Base-by-base conservation (phyloP, 1,139 yeast species). In the Debaryomycetaceae sp. region DNA sequence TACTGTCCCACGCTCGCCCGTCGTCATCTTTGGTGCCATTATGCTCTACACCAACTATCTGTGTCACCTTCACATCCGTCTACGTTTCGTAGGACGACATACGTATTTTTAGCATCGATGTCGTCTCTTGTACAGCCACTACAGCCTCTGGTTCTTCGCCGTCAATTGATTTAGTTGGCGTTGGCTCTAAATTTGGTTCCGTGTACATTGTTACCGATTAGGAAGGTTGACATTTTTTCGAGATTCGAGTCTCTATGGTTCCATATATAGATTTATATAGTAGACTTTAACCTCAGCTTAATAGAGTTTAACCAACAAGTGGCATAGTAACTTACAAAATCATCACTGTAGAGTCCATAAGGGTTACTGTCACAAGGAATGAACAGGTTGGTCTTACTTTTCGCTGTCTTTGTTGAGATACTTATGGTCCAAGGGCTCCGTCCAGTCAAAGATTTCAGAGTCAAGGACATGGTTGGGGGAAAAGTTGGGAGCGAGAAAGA, bases 381-480 rank as follows among this genome's bases (percentile, higher is more conserved):
- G 26, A 22, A 22, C 26, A 22, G 7, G 26, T 22, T 22, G 26
- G 26, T 22, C 26, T 8, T 22, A 22, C 11, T 22, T 11, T 22
- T 22, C 26, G 26, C 11, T 22, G 26, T 22, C 26, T 22, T 22
- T 11, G 7, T 22, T 3, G 4, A 22, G 26, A 22, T 22, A 11
- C 26, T 22, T 2, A 3, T 11, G 7, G 26, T 22, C 26, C 26
- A 22, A 8, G 26, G 26, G 26, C 26, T 22, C 11, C 26, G 26
- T 8, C 26, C 26, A 22, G 51, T 49, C 16, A 36, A 35, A 14
- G 53, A 49, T 35, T 49, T 49, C 34, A 36, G 53, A 14, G 42
- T 34, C 18, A 24, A 36, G 14, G 39, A 15, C n/a, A 8, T 30
- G 17, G 26, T 22, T 22, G 26, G 26, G 7, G 11, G 11, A 3